These are phyloP conservation scores for Suhomyces guaymorum DNA, from an alignment of 1,139 yeast genomes.

Conservation along the genomic window DNA sequence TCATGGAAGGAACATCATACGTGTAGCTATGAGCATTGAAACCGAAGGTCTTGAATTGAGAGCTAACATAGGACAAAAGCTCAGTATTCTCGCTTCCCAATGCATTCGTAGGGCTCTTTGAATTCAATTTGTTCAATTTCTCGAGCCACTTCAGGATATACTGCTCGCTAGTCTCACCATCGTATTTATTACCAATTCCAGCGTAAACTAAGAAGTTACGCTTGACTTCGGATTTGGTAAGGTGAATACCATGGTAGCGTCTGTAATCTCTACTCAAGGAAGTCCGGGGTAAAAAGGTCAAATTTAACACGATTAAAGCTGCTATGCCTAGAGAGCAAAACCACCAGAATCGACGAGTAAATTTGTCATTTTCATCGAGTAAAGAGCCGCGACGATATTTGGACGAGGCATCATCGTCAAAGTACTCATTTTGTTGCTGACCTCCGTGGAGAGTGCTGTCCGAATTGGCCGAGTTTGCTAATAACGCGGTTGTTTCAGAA, in stretches of 20 bases:
- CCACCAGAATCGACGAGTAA: slow-evolving; percentile 45
- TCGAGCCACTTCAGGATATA: slow-evolving; percentile 28
- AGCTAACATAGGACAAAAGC: slow-evolving; percentile 28
- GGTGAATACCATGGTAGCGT: slow-evolving; percentile 63
- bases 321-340: slow-evolving; percentile 55
- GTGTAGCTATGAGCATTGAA: slow-evolving; percentile 24
- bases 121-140: slow-evolving; percentile 18
- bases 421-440: background rate
- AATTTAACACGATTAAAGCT: slow-evolving; percentile 56
- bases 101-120: slow-evolving; percentile 23
- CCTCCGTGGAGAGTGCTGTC: background rate
- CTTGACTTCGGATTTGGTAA: slow-evolving; percentile 66
- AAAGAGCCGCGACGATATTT: background rate
- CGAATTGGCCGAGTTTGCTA: background rate
- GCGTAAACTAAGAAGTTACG: slow-evolving; percentile 34
- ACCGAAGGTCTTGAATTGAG: slow-evolving; percentile 31
- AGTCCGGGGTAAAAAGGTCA: slow-evolving; percentile 83
- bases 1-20: slow-evolving; percentile 22
- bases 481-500: slow-evolving; percentile 6
- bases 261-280: slow-evolving; percentile 82
- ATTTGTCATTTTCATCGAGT: slow-evolving; percentile 4
- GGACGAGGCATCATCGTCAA: slow-evolving; percentile 1
- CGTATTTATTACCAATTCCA: slow-evolving; percentile 29
- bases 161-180: slow-evolving; percentile 30
- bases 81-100: slow-evolving; percentile 30